A percentile compares a stretch with the other conserved stretches of the same genome.
These are phyloP conservation scores for Xylona heveae DNA, from an alignment of 495 filamentous ascomycete genomes.

Conservation along the genomic window DNA sequence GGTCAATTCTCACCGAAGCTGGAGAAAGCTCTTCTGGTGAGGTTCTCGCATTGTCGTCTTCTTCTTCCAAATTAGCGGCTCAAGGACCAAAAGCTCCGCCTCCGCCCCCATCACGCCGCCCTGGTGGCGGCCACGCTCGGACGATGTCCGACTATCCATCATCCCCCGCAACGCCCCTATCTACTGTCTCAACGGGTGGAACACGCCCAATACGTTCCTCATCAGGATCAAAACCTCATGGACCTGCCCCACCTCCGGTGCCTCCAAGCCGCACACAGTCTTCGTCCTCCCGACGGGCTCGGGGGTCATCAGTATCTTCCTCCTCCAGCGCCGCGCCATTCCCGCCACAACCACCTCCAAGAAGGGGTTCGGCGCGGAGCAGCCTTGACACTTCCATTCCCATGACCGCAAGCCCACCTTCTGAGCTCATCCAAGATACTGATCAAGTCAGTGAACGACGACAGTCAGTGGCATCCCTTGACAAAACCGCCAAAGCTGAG, in stretches of 20 bases:
- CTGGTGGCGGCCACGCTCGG: neutral
- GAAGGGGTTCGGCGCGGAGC: constrained; percentile 30
- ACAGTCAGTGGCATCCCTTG: constrained; percentile 10
- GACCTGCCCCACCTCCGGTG: too few relatives aligned
- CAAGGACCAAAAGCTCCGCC: neutral
- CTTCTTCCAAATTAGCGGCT: too few relatives aligned
- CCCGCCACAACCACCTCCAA: constrained; percentile 39
- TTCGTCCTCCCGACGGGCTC: too few relatives aligned
- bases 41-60: too few relatives aligned
- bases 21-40: too few relatives aligned
- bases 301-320: too few relatives aligned
- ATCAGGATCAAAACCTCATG: too few relatives aligned
- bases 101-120: constrained; percentile 1
- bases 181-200: too few relatives aligned
- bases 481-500: neutral
- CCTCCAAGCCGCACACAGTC: too few relatives aligned
- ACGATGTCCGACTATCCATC: neutral
- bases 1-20: too few relatives aligned
- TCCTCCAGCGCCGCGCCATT: constrained; percentile 14
- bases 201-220: too few relatives aligned
- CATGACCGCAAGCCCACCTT: constrained; percentile 9
- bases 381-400: constrained; percentile 11
- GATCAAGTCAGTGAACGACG: constrained; percentile 10
- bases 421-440: constrained; percentile 9
- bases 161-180: too few relatives aligned